A percentile compares a stretch with the other conserved stretches of the same genome.
phyloP scores from a whole-genome alignment of 169 alveolate species.

The Plasmodium blacklocki region DNA sequence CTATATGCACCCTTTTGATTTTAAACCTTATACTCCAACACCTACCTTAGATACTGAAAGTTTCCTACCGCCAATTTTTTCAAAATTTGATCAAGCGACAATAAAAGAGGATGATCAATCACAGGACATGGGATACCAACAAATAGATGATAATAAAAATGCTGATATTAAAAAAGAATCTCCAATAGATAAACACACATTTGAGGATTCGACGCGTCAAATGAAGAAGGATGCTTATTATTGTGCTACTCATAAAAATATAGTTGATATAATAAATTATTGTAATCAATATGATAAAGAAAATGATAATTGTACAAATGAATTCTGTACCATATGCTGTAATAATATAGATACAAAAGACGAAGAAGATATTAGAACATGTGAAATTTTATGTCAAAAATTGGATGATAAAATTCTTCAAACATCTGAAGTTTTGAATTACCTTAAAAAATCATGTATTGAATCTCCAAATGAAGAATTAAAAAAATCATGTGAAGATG shows the following conservation, averaged over 20 bases:
- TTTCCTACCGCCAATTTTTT: conserved; percentile 25
- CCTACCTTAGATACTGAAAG: conserved; percentile 15
- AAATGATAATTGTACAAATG: conserved; percentile 33
- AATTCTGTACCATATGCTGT: conserved; percentile 67
- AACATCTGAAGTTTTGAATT: conserved; percentile 62
- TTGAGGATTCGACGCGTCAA: conserved; percentile 15
- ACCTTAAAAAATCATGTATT: conserved; percentile 69
- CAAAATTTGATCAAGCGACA: conserved; percentile 46
- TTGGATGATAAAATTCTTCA: conserved; percentile 49
- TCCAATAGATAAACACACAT: conserved; percentile 38
- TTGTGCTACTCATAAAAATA: conserved; percentile 74
- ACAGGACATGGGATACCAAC: not conserved
- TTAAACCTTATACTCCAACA: conserved; percentile 71
- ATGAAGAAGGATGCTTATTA: conserved; percentile 19
- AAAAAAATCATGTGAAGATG: conserved; percentile 40
- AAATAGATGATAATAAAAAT: not conserved
- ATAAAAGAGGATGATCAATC: conserved; percentile 9
- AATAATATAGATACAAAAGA: conserved; percentile 31
- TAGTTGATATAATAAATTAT: conserved; percentile 29
- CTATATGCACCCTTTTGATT: conserved; percentile 80
- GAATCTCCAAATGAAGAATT: conserved; percentile 54
- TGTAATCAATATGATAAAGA: conserved; percentile 46
- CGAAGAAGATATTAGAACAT: conserved; percentile 39
- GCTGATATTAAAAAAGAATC: conserved; percentile 6
- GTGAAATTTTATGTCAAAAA: conserved; percentile 42